Conservation (phyloP, 352 stramenopile species). For the Pythium biforme region DNA sequence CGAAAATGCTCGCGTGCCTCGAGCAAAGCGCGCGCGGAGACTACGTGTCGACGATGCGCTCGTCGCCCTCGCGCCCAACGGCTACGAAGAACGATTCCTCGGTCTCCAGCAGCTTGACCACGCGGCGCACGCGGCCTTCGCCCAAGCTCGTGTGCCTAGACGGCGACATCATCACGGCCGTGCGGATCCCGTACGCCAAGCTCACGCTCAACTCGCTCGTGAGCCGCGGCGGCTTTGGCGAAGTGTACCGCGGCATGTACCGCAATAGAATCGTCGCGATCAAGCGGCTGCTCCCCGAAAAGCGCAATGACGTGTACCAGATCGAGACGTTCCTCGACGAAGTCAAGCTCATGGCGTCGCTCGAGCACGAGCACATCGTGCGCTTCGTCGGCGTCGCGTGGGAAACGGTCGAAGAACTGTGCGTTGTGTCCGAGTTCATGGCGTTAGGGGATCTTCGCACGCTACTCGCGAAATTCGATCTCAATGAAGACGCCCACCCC, state of each 20-base stretch:
- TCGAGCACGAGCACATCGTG: slow-evolving; percentile 64
- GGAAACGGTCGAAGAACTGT: slow-evolving; percentile 30
- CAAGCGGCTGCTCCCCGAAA: slow-evolving; percentile 53
- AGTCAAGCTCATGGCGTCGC: slow-evolving; percentile 46
- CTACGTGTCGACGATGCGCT: not conserved
- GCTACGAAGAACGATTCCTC: not conserved
- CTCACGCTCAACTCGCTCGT: slow-evolving; percentile 39
- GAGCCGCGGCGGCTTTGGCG: slow-evolving; percentile 44
- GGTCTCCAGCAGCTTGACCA: not conserved
- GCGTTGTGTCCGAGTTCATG: slow-evolving; percentile 31
- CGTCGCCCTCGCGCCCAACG: not conserved
- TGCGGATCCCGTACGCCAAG: slow-evolving; percentile 43
- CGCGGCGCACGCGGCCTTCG: not conserved
- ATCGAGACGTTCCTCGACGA: slow-evolving; percentile 52
- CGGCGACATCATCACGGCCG: slow-evolving; percentile 9
- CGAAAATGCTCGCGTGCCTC: slow-evolving; percentile 1
- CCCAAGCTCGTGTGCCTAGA: not conserved
- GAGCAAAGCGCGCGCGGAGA: not conserved
- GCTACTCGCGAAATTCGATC: not conserved
- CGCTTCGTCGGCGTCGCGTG: slow-evolving; percentile 65
- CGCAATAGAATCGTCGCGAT: slow-evolving; percentile 45
- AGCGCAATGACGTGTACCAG: slow-evolving; percentile 40
- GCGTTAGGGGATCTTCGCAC: slow-evolving; percentile 3
- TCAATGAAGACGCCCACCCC: not conserved
- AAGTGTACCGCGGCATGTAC: slow-evolving; percentile 49